Evolutionary conservation across 306 rosid genomes (phyloP).

Genomic region (Acmispon strigosus): DNA sequence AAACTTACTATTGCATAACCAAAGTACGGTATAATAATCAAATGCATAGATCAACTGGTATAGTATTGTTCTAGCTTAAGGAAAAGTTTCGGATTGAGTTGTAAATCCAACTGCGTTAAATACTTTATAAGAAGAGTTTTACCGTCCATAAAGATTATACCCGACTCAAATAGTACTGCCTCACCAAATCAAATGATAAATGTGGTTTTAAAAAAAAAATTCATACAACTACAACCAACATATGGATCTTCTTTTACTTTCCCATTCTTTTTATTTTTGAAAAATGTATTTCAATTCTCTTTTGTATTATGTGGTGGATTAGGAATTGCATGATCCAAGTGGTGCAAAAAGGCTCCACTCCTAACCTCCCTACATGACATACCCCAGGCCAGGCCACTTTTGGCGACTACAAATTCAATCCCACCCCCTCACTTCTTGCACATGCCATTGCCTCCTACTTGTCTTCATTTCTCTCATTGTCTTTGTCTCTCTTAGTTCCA

Average conservation of each 20-base stretch:
- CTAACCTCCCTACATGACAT: conserved; percentile 21
- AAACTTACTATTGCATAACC: too few relatives aligned
- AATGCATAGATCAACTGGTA: too few relatives aligned
- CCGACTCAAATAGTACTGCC: too few relatives aligned
- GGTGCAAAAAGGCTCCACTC: conserved; percentile 33
- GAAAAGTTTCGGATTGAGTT: too few relatives aligned
- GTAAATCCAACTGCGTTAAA: too few relatives aligned
- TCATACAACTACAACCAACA: not conserved
- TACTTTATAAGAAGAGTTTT: too few relatives aligned
- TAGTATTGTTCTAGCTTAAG: too few relatives aligned
- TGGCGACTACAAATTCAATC: conserved; percentile 65
- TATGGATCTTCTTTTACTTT: not conserved
- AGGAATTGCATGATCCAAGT: conserved; percentile 40
- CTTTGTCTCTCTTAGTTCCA: not conserved
- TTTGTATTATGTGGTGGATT: conserved; percentile 24
- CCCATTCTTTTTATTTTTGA: not conserved
- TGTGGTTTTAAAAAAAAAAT: too few relatives aligned
- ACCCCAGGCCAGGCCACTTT: conserved; percentile 22
- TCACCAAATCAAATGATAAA: too few relatives aligned
- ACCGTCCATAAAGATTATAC: too few relatives aligned
- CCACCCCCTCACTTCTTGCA: conserved; percentile 28
- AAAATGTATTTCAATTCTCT: not conserved
- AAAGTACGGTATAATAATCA: too few relatives aligned
- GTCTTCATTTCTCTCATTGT: not conserved
- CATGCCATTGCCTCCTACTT: conserved; percentile 20